phyloP scores from a whole-genome alignment of 2,329 filamentous ascomycete genomes.

The Cytospora chrysosperma region DNA sequence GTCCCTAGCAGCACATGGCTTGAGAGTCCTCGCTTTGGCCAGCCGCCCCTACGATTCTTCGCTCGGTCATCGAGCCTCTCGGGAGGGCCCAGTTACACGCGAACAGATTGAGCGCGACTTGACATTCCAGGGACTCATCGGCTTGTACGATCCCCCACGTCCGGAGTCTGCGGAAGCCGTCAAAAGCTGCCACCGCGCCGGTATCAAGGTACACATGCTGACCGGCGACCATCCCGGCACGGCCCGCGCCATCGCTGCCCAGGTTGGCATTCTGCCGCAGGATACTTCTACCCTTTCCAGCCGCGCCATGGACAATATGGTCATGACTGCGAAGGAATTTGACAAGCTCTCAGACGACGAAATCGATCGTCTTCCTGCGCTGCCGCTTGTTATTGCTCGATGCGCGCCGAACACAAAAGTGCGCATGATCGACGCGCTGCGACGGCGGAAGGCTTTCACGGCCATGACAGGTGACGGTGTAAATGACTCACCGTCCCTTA shows the following conservation, averaged over 20 bases:
- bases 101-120: conserved; percentile 64
- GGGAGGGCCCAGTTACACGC: too few relatives aligned
- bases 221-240: conserved; percentile 63
- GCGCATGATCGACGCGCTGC: conserved; percentile 72
- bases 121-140: conserved; percentile 65
- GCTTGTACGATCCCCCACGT: conserved; percentile 68
- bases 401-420: conserved; percentile 71
- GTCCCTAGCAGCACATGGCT: conserved; percentile 57
- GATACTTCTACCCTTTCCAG: conserved; percentile 30
- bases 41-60: conserved; percentile 35
- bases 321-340: conserved; percentile 58
- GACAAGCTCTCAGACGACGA: conserved; percentile 61
- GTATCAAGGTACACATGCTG: conserved; percentile 60
- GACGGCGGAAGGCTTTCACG: conserved; percentile 61
- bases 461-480: conserved; percentile 69
- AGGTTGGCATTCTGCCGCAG: conserved; percentile 31
- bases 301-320: conserved; percentile 50
- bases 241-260: conserved; percentile 55
- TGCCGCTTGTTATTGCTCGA: conserved; percentile 68
- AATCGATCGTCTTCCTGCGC: conserved; percentile 59
- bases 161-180: conserved; percentile 61
- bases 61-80: too few relatives aligned
- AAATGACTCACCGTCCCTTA: conserved; percentile 65
- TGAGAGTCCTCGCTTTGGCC: conserved; percentile 63
- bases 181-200: conserved; percentile 51